Evolutionary conservation across 2,329 filamentous ascomycete genomes (phyloP).

Genomic region (Malbranchea zuffiana): DNA sequence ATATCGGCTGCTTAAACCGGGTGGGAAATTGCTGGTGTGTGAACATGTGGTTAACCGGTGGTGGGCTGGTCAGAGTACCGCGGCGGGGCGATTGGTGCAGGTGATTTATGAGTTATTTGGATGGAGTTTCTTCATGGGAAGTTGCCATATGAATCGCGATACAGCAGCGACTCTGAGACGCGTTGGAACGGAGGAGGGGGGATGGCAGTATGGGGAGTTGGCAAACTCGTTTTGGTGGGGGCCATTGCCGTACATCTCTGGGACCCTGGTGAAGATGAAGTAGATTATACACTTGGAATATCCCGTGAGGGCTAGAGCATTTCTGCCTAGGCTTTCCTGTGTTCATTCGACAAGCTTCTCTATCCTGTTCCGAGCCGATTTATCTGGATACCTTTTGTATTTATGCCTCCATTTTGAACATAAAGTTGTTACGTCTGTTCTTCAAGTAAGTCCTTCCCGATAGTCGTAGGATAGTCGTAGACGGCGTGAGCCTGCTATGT

Average conservation of each 20-base stretch:
- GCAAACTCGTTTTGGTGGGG: conserved; percentile 31
- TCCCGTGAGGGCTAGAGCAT: not conserved
- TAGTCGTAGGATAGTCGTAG: too few species aligned
- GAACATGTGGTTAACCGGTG: conserved; percentile 48
- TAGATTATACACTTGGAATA: not conserved
- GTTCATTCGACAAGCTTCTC: not conserved
- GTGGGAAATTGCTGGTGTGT: conserved; percentile 44
- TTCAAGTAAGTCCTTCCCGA: too few species aligned
- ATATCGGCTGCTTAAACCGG: conserved; percentile 43
- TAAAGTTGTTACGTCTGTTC: too few species aligned
- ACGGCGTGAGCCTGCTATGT: too few species aligned
- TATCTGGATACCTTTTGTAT: too few species aligned
- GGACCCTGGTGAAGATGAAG: conserved; percentile 31
- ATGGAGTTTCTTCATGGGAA: conserved; percentile 44
- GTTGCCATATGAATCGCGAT: conserved; percentile 42
- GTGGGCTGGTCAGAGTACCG: conserved; percentile 35
- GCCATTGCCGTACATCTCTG: conserved; percentile 33
- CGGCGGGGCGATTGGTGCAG: conserved; percentile 38
- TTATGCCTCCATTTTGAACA: too few species aligned
- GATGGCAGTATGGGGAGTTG: conserved; percentile 42
- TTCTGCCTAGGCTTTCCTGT: not conserved
- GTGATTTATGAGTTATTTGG: conserved; percentile 35
- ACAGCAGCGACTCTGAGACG: conserved; percentile 35
- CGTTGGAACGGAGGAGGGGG: conserved; percentile 33
- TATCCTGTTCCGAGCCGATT: too few species aligned